Conservation (phyloP, 1,284 basidiomycete genomes). For the Irpex rosettiformis region DNA sequence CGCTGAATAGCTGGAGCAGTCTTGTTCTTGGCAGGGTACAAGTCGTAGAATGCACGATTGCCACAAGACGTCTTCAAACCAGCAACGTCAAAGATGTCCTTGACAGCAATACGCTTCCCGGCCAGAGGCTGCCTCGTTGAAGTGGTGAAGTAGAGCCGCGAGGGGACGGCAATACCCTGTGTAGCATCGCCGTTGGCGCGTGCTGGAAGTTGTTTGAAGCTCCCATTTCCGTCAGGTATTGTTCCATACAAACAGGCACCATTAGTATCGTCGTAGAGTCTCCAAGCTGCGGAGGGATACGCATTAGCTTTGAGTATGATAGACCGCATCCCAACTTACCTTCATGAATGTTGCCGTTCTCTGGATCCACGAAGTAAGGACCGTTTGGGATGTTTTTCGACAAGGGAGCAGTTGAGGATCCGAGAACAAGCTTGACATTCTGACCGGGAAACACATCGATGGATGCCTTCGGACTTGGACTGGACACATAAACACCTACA, state of each 20-base stretch:
- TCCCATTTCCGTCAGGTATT: constrained; percentile 22
- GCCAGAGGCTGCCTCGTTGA: constrained; percentile 28
- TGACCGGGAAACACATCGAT: constrained; percentile 11
- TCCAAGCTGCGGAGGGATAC: constrained; percentile 17
- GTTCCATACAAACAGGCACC: constrained; percentile 30
- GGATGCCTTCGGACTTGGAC: constrained; percentile 15
- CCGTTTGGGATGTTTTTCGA: constrained; percentile 21
- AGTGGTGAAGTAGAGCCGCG: constrained; percentile 29
- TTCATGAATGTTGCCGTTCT: constrained; percentile 25
- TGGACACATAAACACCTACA: constrained; percentile 23
- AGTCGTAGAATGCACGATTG: constrained; percentile 28
- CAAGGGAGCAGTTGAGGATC: constrained; percentile 17
- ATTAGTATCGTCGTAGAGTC: constrained; percentile 29
- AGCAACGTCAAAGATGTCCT: constrained; percentile 31
- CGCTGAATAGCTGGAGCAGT: constrained; percentile 43
- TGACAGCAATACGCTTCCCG: constrained; percentile 29
- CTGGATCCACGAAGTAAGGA: constrained; percentile 27
- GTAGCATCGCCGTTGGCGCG: constrained; percentile 26
- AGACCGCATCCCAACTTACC: constrained; percentile 13
- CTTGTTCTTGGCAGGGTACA: constrained; percentile 29
- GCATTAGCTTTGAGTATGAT: background rate
- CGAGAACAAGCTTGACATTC: constrained; percentile 20
- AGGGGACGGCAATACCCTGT: constrained; percentile 28
- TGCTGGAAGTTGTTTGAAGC: constrained; percentile 24
- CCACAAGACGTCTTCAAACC: constrained; percentile 30